Conservation (phyloP, 305 asterid species). For the Fraxinus latifolia region DNA sequence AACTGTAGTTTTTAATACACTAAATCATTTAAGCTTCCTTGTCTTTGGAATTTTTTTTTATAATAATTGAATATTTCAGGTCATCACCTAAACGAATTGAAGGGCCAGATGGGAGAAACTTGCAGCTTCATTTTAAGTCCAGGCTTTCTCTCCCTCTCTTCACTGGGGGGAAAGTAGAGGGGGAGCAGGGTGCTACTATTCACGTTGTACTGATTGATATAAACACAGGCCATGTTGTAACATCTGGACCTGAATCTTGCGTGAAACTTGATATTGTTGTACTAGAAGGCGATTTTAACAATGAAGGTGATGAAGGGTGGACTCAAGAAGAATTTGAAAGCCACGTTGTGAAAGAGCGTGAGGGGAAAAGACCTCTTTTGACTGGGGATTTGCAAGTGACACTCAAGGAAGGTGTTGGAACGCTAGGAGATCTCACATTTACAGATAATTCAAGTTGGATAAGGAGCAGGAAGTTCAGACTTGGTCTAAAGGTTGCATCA, state of each 20-base stretch:
- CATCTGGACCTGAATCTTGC: constrained; percentile 66
- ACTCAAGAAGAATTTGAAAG: constrained; percentile 68
- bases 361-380: constrained; percentile 78
- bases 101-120: constrained; percentile 74
- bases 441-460: constrained; percentile 61
- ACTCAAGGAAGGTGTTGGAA: constrained; percentile 85
- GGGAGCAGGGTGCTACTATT: constrained; percentile 71
- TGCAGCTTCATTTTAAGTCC: constrained; percentile 72
- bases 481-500: constrained; percentile 72
- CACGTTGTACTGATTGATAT: constrained; percentile 65
- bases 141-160: constrained; percentile 72
- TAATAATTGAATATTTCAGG: constrained; percentile 39
- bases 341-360: constrained; percentile 76
- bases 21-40: constrained; percentile 16
- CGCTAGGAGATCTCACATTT: constrained; percentile 72
- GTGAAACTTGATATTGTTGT: constrained; percentile 57
- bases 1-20: constrained; percentile 3
- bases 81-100: constrained; percentile 69
- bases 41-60: constrained; percentile 16
- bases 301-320: constrained; percentile 66
- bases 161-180: constrained; percentile 34
- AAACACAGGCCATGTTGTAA: constrained; percentile 53
- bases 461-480: constrained; percentile 53
- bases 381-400: constrained; percentile 71
- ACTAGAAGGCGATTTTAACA: constrained; percentile 37